Conservation (phyloP, 176 grass and related monocot species). For the Zea luxurians region DNA sequence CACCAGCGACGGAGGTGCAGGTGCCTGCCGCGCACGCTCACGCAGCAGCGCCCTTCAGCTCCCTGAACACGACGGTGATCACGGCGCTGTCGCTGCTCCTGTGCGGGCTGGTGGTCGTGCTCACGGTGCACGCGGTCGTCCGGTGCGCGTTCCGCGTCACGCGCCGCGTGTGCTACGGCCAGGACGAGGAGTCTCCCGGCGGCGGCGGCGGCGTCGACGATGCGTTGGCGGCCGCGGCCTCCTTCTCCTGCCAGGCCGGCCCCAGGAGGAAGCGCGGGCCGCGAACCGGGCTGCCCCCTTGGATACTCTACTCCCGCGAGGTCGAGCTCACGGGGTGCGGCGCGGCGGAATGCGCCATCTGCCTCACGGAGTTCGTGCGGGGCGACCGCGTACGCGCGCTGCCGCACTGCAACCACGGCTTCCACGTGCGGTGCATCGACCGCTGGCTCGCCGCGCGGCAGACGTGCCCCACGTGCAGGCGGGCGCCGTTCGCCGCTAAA, state of each 20-base stretch:
- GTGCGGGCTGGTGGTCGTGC: conserved; percentile 54
- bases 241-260: background rate
- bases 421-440: conserved; percentile 88
- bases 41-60: conserved; percentile 34
- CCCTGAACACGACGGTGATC: conserved; percentile 58
- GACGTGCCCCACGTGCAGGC: conserved; percentile 91
- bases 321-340: conserved; percentile 50
- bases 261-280: conserved; percentile 24
- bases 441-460: conserved; percentile 66
- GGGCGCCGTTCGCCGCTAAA: conserved; percentile 47
- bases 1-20: background rate
- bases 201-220: background rate
- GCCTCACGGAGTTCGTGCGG: conserved; percentile 77
- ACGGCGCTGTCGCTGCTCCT: conserved; percentile 63
- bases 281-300: conserved; percentile 27
- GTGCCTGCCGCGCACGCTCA: background rate
- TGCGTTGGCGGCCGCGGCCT: background rate
- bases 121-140: conserved; percentile 46
- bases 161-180: conserved; percentile 48
- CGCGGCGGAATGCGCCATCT: conserved; percentile 85
- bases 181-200: conserved; percentile 21
- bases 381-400: conserved; percentile 77
- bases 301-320: conserved; percentile 42
- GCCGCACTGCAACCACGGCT: conserved; percentile 76
- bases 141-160: conserved; percentile 58